Evolutionary conservation across 2,329 filamentous ascomycete species (phyloP), one percentile per base, ranked within the genome.

Genomic region (Ophiocordyceps camponoti-floridani): DNA sequence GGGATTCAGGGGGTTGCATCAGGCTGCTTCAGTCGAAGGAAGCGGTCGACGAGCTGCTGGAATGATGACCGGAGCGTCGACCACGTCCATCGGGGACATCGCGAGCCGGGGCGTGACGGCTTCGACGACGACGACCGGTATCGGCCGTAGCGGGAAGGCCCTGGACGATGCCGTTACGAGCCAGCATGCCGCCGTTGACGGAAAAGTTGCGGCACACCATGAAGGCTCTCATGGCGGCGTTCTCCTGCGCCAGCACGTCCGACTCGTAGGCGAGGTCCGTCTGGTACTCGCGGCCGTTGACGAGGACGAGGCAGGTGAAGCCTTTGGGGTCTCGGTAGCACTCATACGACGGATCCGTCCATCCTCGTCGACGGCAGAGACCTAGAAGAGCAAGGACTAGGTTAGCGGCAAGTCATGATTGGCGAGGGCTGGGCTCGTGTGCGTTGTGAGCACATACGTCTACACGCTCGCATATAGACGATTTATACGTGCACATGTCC

Each of bases 151-250:
- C 73, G 13, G 77, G 77, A 35, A 81, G 67, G 43, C 77, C 77
- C 61, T 81, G 77, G 50, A 81, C 75, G 49, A 80, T 78, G 40
- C 77, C 77, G 56, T 80, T 81, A 51, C 76, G 73, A 49, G 76
- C 77, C 50, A 80, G 68, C 86, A 94, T 94, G 59, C 89, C 89
- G 55, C 93, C 87, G 60, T 94, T 95, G 62, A 93, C 84, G 46
- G 86, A 94, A 66, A 95, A 95, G 71, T 94, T 94, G 51, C 87
- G 82, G 70, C 89, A 95, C 53, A 95, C 91, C 77, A 94, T 89
- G 65, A 94, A 96, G 47, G 89, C 89, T 49, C 87, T 83, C 76
- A 93, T 93, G 48, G 89, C 89, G 26, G 89, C 89, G 56, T 89
- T 91, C 62, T 96, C 88, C 58, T 87, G 84, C 42, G 89, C 89